Percentiles rank a stretch among this genome's conserved stretches.
Evolutionary conservation across 495 filamentous ascomycete genomes (phyloP).

Genomic region (Penicillium roqueforti): DNA sequence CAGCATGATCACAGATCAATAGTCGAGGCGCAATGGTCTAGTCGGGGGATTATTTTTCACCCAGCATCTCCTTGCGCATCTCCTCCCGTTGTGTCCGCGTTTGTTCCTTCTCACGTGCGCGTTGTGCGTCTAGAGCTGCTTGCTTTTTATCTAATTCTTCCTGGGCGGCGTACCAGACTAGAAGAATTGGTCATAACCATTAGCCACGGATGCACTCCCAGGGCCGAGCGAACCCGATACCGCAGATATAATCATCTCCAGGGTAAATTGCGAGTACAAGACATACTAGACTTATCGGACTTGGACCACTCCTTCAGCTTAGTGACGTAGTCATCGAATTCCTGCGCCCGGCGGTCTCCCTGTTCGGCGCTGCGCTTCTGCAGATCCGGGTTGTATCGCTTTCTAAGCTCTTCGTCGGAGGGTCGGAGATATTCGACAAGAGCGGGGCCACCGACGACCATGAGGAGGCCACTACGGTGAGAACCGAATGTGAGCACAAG

Average conservation of each 20-base stretch:
- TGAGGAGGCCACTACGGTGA: slow-evolving; percentile 54
- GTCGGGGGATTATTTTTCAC: slow-evolving; percentile 31
- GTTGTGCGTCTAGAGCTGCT: slow-evolving; percentile 40
- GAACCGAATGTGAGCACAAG: slow-evolving; percentile 10
- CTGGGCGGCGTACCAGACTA: slow-evolving; percentile 73
- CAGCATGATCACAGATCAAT: neutral
- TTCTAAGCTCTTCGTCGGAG: slow-evolving; percentile 86
- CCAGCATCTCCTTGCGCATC: slow-evolving; percentile 51
- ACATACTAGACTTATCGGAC: slow-evolving; percentile 77
- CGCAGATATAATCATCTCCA: neutral
- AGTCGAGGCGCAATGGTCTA: neutral
- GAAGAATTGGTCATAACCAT: slow-evolving; percentile 18
- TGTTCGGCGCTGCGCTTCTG: slow-evolving; percentile 76
- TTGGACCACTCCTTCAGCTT: slow-evolving; percentile 86
- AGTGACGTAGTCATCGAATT: slow-evolving; percentile 81
- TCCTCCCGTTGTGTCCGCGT: slow-evolving; percentile 50
- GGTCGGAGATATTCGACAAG: slow-evolving; percentile 77
- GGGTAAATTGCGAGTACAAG: neutral
- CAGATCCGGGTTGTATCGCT: slow-evolving; percentile 90
- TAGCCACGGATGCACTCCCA: neutral
- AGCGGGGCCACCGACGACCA: slow-evolving; percentile 80
- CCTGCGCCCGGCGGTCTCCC: slow-evolving; percentile 66
- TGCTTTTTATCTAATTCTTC: slow-evolving; percentile 54
- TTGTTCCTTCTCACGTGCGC: slow-evolving; percentile 48
- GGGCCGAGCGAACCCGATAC: neutral